phyloP scores from a whole-genome alignment of 2,329 filamentous ascomycete genomes.

The Trichoderma koningiopsis region DNA sequence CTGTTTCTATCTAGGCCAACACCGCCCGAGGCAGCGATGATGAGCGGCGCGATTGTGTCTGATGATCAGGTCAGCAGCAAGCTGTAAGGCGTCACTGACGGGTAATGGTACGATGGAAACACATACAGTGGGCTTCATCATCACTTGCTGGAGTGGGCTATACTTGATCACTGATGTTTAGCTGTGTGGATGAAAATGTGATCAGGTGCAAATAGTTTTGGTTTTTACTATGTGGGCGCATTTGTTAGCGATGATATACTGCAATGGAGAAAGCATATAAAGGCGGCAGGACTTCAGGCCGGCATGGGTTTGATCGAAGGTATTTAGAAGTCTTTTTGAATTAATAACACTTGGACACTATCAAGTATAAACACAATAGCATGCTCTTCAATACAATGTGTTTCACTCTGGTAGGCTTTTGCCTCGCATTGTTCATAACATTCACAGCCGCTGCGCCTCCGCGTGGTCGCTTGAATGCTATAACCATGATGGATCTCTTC shows the following conservation, averaged over 20 bases:
- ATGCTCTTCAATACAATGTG: not conserved
- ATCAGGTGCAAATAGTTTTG: not conserved
- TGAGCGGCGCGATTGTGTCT: slow-evolving; percentile 56
- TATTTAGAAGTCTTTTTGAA: not conserved
- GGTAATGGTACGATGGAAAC: not conserved
- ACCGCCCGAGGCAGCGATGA: slow-evolving; percentile 41
- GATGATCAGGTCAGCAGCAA: slow-evolving; percentile 37
- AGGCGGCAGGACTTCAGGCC: not conserved
- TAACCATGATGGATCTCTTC: not conserved
- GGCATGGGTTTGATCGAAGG: not conserved
- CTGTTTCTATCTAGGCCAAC: slow-evolving; percentile 44
- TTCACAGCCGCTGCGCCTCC: not conserved
- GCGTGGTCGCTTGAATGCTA: not conserved
- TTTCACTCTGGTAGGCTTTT: not conserved
- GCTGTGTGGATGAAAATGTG: not conserved
- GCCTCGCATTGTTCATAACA: not conserved
- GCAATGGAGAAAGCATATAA: not conserved
- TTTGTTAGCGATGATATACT: slow-evolving; percentile 19
- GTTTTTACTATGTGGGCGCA: not conserved
- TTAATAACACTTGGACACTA: slow-evolving; percentile 8
- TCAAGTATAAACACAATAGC: not conserved
- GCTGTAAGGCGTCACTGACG: slow-evolving; percentile 1
- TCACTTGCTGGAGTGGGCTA: too few relatives aligned
- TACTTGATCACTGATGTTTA: not conserved
- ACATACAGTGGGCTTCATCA: not conserved